phyloP scores from a whole-genome alignment of 805 yeast species.

The Ogataea trehaloabstinens region DNA sequence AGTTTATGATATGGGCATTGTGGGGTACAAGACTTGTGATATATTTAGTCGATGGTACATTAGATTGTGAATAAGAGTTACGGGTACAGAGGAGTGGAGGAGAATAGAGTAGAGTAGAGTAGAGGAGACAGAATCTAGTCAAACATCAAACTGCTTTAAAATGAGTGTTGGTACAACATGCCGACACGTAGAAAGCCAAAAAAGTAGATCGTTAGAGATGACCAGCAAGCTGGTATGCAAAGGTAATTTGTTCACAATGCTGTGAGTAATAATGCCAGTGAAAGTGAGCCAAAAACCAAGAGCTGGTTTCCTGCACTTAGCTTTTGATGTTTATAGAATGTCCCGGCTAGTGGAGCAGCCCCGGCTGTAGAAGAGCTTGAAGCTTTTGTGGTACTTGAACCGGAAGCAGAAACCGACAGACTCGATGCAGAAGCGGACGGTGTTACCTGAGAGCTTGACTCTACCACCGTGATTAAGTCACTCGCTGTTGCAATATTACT shows the following conservation, averaged over 20 bases:
- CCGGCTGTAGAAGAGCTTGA: not conserved
- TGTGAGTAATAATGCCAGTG: not conserved
- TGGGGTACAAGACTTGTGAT: too few species aligned
- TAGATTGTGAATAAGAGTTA: too few species aligned
- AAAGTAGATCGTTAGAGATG: not conserved
- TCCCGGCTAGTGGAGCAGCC: conserved; percentile 4
- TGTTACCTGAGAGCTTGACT: not conserved
- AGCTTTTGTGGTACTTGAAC: not conserved
- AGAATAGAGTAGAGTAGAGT: too few species aligned
- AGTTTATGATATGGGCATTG: too few species aligned
- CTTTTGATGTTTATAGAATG: not conserved
- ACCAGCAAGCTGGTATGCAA: not conserved
- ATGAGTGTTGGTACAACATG: too few species aligned
- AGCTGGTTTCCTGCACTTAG: conserved; percentile 3
- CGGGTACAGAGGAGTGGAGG: too few species aligned
- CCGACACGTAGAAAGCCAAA: too few species aligned
- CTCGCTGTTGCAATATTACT: conserved; percentile 4
- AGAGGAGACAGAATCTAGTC: too few species aligned
- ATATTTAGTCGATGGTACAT: too few species aligned
- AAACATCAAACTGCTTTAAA: too few species aligned
- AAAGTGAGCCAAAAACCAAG: conserved; percentile 1
- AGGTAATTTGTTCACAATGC: not conserved
- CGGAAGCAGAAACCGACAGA: not conserved
- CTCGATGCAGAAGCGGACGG: not conserved
- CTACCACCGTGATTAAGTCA: not conserved